These are phyloP conservation scores for Hemisphaericaspora xylanilytica DNA, from an alignment of 1,139 yeast species.

Conservation along the genomic window DNA sequence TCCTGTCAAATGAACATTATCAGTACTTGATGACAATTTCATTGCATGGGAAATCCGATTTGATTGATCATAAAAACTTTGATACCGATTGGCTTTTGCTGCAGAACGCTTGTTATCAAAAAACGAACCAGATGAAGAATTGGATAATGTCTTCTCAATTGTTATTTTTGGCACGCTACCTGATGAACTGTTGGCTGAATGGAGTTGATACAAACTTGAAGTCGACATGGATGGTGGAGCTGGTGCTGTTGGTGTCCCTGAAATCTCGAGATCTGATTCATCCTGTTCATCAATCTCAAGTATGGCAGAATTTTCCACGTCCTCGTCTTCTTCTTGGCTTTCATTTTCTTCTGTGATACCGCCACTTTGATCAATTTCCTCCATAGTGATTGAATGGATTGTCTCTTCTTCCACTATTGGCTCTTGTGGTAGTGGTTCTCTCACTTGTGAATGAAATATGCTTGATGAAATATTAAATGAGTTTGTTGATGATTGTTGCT, in stretches of 20 bases:
- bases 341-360: slow-evolving; percentile 31
- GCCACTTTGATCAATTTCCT: background rate
- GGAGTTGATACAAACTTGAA: slow-evolving; percentile 26
- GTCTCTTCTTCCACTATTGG: slow-evolving; percentile 2
- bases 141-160: slow-evolving; percentile 34
- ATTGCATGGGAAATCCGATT: slow-evolving; percentile 46
- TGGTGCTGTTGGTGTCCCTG: slow-evolving; percentile 1
- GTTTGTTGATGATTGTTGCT: slow-evolving; percentile 11
- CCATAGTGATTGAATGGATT: slow-evolving; percentile 2
- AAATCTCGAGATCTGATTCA: background rate
- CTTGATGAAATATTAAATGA: slow-evolving; percentile 17
- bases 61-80: slow-evolving; percentile 50
- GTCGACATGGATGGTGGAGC: slow-evolving; percentile 13
- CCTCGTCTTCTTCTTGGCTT: slow-evolving; percentile 8
- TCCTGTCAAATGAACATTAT: slow-evolving; percentile 35
- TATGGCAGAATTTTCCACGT: slow-evolving; percentile 3
- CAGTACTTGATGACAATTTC: slow-evolving; percentile 39
- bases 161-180: slow-evolving; percentile 27
- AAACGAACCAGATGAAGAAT: slow-evolving; percentile 24
- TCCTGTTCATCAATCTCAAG: slow-evolving; percentile 15
- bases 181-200: slow-evolving; percentile 38
- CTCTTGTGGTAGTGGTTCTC: slow-evolving; percentile 17
- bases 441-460: slow-evolving; percentile 33
- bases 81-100: slow-evolving; percentile 52
- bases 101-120: slow-evolving; percentile 34